Base-by-base conservation (phyloP, 1,284 basidiomycete genomes). In the Peniophora sp. region DNA sequence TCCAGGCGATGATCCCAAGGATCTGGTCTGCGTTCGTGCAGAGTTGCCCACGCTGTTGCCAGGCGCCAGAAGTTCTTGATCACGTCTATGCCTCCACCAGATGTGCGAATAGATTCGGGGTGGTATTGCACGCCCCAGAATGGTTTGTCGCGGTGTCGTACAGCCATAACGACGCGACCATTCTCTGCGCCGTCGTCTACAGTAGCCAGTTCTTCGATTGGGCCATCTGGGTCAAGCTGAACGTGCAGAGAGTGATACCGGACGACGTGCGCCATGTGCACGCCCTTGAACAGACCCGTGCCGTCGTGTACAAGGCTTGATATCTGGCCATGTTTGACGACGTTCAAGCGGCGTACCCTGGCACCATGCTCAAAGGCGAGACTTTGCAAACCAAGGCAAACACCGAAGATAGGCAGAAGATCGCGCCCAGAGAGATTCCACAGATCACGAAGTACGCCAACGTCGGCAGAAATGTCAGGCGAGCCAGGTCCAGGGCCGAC, bases 61-160 rank as follows among this genome's bases (percentile, higher is more conserved):
- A 88, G 67, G 14, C 65, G 62, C 84, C 85, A 90, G 60, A 90
- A 90, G 62, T 89, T 90, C 14, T 63, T 63, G 45, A 89, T 55
- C n/a, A 89, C 76, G 49, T 80, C 73, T 16, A 74, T 58, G 1
- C 86, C 87, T 10, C 82, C 83, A 2, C 74, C 77, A 45, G 70
- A 67, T 2, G 85, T 89, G 55, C 83, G 75, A 2, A 82, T 78
- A 8, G 83, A 90, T 67, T 96, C 95, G 1, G 95, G 96, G 65
- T 98, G 96, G 61, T 97, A 98, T 63, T 98, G 95, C 2, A 98
- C 93, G 2, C 91, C 92, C 83, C 88, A 95, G 58, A 95, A 89
- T 0, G 94, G 91, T 54, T 77, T 77, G 11, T 60, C 64, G 44
- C 60, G 71, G 63, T 95, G 92, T 57, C 73, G 75, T 25, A 77